A percentile compares a stretch with the other conserved stretches of the same genome.
These are phyloP conservation scores for Ceratocystis cubensis DNA, from an alignment of 2,329 filamentous ascomycete species.

Conservation along the genomic window DNA sequence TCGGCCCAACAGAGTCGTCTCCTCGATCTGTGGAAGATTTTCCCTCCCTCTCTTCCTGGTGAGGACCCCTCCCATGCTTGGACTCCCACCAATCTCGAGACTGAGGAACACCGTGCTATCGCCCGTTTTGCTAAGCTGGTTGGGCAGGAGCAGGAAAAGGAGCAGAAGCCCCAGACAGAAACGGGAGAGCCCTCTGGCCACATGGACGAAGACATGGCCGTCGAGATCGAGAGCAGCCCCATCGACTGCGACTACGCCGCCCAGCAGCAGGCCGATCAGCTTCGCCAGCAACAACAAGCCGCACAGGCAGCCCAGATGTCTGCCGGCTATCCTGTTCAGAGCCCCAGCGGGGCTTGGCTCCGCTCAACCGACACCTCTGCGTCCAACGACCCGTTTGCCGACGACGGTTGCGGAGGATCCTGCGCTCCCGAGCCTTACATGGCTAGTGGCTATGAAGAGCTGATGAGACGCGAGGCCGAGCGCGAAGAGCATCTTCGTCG, in stretches of 20 bases:
- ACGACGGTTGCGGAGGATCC: constrained; percentile 29
- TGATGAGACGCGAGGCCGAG: constrained; percentile 53
- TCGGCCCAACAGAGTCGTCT: constrained; percentile 59
- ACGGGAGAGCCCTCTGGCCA: not conserved
- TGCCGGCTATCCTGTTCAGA: constrained; percentile 13
- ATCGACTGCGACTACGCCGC: constrained; percentile 3
- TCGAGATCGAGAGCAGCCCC: constrained; percentile 12
- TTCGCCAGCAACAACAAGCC: not conserved
- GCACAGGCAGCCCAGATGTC: constrained; percentile 8
- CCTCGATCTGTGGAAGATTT: constrained; percentile 75
- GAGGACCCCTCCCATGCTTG: constrained; percentile 43
- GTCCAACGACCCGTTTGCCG: constrained; percentile 13
- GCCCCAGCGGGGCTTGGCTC: constrained; percentile 14
- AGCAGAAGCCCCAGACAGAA: constrained; percentile 24
- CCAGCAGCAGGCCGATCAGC: constrained; percentile 9
- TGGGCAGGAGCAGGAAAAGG: constrained; percentile 26
- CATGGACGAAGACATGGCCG: constrained; percentile 19
- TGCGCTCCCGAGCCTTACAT: constrained; percentile 68
- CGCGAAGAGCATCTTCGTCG: constrained; percentile 13
- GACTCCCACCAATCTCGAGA: constrained; percentile 41
- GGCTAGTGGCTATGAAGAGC: constrained; percentile 62
- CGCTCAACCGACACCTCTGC: constrained; percentile 6
- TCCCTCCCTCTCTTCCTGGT: constrained; percentile 49
- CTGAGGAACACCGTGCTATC: constrained; percentile 47
- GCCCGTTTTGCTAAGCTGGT: constrained; percentile 44